Percentiles rank a stretch among this genome's conserved stretches.
Evolutionary conservation across 148 eudicot genomes (phyloP).

Genomic region (Rhododendron henanense): DNA sequence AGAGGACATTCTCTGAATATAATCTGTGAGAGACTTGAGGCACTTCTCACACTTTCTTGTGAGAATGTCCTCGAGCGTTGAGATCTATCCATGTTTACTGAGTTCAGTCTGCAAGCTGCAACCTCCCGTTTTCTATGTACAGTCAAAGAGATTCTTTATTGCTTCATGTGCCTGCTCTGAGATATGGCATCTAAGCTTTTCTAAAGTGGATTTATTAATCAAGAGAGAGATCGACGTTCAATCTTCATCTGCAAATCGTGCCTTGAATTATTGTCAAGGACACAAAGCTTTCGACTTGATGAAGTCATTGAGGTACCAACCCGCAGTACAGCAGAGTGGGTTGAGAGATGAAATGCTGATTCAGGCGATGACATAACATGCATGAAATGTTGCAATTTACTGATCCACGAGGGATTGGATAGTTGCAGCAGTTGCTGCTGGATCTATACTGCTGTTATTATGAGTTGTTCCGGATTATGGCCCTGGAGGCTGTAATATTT

Average conservation of each 20-base stretch:
- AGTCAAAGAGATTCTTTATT: background rate
- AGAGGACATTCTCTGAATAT: background rate
- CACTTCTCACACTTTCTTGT: background rate
- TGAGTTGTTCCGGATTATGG: background rate
- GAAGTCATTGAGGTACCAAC: background rate
- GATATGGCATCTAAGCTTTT: background rate
- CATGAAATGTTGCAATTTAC: conserved; percentile 1
- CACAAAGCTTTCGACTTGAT: background rate
- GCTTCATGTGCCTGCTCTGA: background rate
- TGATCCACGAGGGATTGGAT: background rate
- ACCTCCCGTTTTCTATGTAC: background rate
- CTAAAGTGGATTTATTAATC: background rate
- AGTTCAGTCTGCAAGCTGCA: background rate
- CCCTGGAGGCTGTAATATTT: background rate
- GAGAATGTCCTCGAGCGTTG: background rate
- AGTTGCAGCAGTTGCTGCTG: background rate
- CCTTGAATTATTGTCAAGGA: background rate
- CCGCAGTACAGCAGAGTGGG: background rate
- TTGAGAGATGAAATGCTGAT: background rate
- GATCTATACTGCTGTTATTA: background rate
- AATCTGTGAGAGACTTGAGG: background rate
- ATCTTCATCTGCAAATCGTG: background rate
- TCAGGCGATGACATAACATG: background rate
- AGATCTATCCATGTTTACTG: background rate
- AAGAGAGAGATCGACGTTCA: background rate